Percentiles rank a stretch among this genome's conserved stretches.
These are phyloP conservation scores for Raffaelea arxii DNA, from an alignment of 2,329 filamentous ascomycete genomes.

Conservation along the genomic window DNA sequence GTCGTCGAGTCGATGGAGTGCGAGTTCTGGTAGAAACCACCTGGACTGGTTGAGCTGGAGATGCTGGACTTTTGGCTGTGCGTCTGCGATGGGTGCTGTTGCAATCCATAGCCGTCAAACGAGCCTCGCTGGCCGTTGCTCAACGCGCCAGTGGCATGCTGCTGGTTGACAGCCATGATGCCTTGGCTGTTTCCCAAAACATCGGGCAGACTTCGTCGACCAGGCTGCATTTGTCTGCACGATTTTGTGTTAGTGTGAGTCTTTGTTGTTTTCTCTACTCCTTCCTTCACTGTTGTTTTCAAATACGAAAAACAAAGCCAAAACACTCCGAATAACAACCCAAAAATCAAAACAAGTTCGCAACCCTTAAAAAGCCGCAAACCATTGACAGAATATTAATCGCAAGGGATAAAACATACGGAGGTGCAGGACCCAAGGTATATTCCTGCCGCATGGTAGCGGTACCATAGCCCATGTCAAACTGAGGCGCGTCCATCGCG, in stretches of 20 bases:
- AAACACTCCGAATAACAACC: too few relatives aligned
- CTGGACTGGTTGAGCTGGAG: constrained; percentile 72
- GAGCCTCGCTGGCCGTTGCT: constrained; percentile 59
- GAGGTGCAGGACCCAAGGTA: too few relatives aligned
- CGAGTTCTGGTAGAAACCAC: constrained; percentile 66
- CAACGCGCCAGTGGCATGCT: constrained; percentile 83
- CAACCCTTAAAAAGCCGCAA: too few relatives aligned
- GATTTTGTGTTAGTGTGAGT: too few relatives aligned
- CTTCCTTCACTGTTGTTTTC: too few relatives aligned
- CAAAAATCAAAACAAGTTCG: too few relatives aligned
- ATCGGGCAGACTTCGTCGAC: constrained; percentile 69
- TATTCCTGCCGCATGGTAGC: constrained; percentile 52
- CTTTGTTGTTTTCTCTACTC: too few relatives aligned
- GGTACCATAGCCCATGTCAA: constrained; percentile 65
- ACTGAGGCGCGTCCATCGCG: constrained; percentile 52
- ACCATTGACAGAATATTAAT: too few relatives aligned
- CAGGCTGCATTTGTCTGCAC: too few relatives aligned
- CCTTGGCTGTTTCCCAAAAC: constrained; percentile 86
- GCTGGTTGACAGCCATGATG: constrained; percentile 93
- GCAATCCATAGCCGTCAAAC: constrained; percentile 85
- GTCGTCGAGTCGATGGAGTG: constrained; percentile 76
- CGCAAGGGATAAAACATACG: too few relatives aligned
- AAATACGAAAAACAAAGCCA: too few relatives aligned
- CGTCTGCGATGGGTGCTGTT: constrained; percentile 57
- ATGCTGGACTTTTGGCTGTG: constrained; percentile 86